Conservation (phyloP, 768 basidiomycete species). For the Astraeus odoratus region DNA sequence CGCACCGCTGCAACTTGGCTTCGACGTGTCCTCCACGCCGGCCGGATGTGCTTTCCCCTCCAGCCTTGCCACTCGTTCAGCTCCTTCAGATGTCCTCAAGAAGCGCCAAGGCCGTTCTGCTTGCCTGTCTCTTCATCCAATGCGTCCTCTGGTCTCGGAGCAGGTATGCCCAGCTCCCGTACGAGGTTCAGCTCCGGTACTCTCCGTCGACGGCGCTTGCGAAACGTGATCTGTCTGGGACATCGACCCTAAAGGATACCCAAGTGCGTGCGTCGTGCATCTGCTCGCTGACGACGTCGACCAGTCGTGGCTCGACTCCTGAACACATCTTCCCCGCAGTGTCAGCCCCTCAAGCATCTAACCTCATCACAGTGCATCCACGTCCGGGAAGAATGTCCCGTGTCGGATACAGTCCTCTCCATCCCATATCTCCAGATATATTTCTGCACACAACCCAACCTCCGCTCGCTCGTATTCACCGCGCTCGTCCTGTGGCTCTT, state of each 20-base stretch:
- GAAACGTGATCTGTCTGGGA: constrained; percentile 6
- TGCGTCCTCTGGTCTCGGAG: constrained; percentile 61
- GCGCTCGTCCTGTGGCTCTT: constrained; percentile 71
- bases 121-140: constrained; percentile 46
- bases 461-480: constrained; percentile 55
- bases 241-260: neutral
- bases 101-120: constrained; percentile 44
- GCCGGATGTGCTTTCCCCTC: neutral
- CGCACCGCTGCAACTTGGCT: neutral
- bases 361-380: constrained; percentile 54
- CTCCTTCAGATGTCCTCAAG: constrained; percentile 38
- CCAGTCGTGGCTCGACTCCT: neutral
- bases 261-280: constrained; percentile 7
- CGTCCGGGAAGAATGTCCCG: constrained; percentile 50
- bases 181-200: constrained; percentile 4
- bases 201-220: neutral
- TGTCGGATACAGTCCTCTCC: constrained; percentile 57
- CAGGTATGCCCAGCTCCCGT: constrained; percentile 34
- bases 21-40: neutral
- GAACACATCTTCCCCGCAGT: constrained; percentile 40
- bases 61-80: neutral
- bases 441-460: constrained; percentile 53
- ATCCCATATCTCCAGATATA: constrained; percentile 65
- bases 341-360: constrained; percentile 54
- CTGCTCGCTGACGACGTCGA: neutral